phyloP scores from a whole-genome alignment of 352 stramenopile genomes.

The Globisporangium acanthophoron region DNA sequence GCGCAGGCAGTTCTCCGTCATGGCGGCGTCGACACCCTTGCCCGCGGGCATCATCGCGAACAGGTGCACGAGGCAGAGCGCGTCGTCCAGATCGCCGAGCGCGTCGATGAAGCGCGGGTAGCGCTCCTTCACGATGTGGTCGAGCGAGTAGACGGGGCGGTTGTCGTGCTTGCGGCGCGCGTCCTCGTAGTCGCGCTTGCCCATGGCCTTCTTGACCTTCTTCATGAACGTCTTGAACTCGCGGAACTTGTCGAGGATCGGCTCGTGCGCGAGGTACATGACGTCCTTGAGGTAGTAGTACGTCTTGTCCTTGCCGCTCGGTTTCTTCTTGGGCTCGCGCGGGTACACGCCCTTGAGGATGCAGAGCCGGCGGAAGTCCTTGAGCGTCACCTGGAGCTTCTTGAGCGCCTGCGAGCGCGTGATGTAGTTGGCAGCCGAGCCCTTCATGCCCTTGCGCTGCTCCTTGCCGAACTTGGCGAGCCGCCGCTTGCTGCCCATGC shows the following conservation, averaged over 20 bases:
- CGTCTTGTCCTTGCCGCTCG: constrained; percentile 94
- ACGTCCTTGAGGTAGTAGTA: constrained; percentile 99
- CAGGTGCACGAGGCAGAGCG: constrained; percentile 95
- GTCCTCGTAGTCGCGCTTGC: constrained; percentile 78
- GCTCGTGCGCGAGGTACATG: constrained; percentile 96
- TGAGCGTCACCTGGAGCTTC: constrained; percentile 94
- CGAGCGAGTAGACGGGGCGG: constrained; percentile 92
- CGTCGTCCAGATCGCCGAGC: constrained; percentile 97
- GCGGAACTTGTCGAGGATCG: constrained; percentile 97
- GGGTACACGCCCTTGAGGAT: constrained; percentile 99
- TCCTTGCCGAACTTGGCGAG: constrained; percentile 83
- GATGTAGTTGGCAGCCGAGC: constrained; percentile 93
- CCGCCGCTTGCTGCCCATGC: constrained; percentile 76
- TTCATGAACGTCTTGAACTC: constrained; percentile 99
- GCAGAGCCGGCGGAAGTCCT: constrained; percentile 98
- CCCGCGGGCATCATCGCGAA: constrained; percentile 95
- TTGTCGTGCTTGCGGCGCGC: constrained; percentile 81
- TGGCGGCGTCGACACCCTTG: constrained; percentile 79
- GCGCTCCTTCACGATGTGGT: constrained; percentile 98
- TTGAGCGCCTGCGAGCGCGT: constrained; percentile 93
- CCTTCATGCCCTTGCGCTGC: constrained; percentile 77
- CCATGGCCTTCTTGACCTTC: constrained; percentile 89
- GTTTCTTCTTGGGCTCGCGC: constrained; percentile 94
- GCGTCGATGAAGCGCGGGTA: constrained; percentile 98
- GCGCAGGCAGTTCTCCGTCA: constrained; percentile 88